A percentile compares a stretch with the other conserved stretches of the same genome.
Conservation (phyloP, 2,329 filamentous ascomycete species). For the Cadophora gregata region DNA sequence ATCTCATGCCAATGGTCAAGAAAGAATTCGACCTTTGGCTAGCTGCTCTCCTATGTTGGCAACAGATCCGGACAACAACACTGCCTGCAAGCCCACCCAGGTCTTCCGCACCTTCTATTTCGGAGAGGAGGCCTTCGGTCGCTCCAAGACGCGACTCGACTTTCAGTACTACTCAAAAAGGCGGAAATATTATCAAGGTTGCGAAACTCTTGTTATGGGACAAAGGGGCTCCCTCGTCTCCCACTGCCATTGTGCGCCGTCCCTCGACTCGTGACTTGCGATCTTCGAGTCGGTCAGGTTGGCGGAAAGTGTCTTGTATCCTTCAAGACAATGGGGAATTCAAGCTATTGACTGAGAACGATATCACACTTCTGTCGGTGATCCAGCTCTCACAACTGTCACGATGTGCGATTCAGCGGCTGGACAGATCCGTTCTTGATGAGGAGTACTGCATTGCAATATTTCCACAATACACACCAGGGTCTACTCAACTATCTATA, state of each 20-base stretch:
- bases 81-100: slow-evolving; percentile 33
- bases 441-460: slow-evolving; percentile 95
- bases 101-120: slow-evolving; percentile 24
- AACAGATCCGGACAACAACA: slow-evolving; percentile 67
- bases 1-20: slow-evolving; percentile 66
- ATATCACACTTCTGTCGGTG: slow-evolving; percentile 78
- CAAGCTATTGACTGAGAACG: slow-evolving; percentile 86
- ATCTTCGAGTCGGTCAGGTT: slow-evolving; percentile 61
- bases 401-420: slow-evolving; percentile 85
- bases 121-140: slow-evolving; percentile 41
- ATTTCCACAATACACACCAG: slow-evolving; percentile 87
- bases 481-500: slow-evolving; percentile 74
- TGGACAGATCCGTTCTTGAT: slow-evolving; percentile 89
- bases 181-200: slow-evolving; percentile 90
- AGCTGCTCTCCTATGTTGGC: slow-evolving; percentile 81
- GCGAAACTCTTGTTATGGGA: slow-evolving; percentile 93
- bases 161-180: slow-evolving; percentile 63
- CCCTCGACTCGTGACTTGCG: slow-evolving; percentile 63
- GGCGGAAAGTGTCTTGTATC: slow-evolving; percentile 90
- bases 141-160: slow-evolving; percentile 50
- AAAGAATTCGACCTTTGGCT: slow-evolving; percentile 81
- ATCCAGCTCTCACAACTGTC: slow-evolving; percentile 90
- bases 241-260: slow-evolving; percentile 56
- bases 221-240: slow-evolving; percentile 63
- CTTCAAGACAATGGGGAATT: slow-evolving; percentile 94